phyloP scores from a whole-genome alignment of 768 basidiomycete species.

The Calocybe gangraenosa region DNA sequence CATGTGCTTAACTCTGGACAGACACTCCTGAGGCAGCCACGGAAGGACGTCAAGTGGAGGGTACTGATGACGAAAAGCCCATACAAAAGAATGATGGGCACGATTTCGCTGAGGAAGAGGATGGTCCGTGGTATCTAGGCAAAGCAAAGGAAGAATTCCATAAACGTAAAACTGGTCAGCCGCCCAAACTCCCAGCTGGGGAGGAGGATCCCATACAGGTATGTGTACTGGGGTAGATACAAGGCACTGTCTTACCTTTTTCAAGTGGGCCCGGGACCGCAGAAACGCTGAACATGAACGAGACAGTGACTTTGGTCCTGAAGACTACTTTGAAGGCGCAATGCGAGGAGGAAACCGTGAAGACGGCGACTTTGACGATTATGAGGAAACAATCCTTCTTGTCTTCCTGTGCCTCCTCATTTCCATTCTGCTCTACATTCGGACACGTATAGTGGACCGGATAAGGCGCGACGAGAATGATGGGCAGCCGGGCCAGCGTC shows the following conservation, averaged over 20 bases:
- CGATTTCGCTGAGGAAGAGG: slow-evolving; percentile 45
- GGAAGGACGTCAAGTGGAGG: slow-evolving; percentile 37
- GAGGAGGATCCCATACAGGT: slow-evolving; percentile 78
- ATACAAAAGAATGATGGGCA: slow-evolving; percentile 25
- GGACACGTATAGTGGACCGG: slow-evolving; percentile 73
- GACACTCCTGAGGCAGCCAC: slow-evolving; percentile 15
- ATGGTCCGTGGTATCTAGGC: slow-evolving; percentile 77
- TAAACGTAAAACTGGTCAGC: slow-evolving; percentile 43
- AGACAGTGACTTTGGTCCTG: slow-evolving; percentile 72
- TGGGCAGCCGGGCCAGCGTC: slow-evolving; percentile 39
- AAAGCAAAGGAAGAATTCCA: slow-evolving; percentile 79
- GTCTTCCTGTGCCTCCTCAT: slow-evolving; percentile 70
- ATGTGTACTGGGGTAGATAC: slow-evolving; percentile 15
- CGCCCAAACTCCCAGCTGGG: slow-evolving; percentile 31
- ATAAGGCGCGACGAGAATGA: slow-evolving; percentile 60
- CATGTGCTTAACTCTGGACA: slow-evolving; percentile 2
- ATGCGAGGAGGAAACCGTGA: slow-evolving; percentile 56
- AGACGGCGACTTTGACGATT: slow-evolving; percentile 65
- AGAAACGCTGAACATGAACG: slow-evolving; percentile 68
- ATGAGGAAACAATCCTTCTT: slow-evolving; percentile 76
- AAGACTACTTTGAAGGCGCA: slow-evolving; percentile 77
- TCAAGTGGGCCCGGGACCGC: slow-evolving; percentile 74
- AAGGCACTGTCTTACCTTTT: not conserved
- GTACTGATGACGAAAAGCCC: slow-evolving; percentile 24
- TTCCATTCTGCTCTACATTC: slow-evolving; percentile 71